A percentile compares a stretch with the other conserved stretches of the same genome.
These are phyloP conservation scores for Arabis hirsuta DNA, from an alignment of 345 rosid genomes.

Conservation along the genomic window DNA sequence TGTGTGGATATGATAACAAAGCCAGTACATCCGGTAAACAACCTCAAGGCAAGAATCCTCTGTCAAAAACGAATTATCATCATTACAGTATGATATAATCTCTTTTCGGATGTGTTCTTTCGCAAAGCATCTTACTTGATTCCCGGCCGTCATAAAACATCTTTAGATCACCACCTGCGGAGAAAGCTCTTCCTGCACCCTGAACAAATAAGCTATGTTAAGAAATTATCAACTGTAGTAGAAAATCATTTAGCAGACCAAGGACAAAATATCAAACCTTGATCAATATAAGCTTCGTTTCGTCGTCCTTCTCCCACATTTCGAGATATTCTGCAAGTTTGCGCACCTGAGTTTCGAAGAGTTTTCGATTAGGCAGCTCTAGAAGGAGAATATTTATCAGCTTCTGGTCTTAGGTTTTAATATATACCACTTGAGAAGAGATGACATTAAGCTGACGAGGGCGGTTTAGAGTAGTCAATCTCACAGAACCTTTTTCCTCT, in stretches of 20 bases:
- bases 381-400: conserved; percentile 3
- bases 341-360: conserved; percentile 57
- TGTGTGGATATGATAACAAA: conserved; percentile 85
- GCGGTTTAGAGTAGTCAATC: conserved; percentile 72
- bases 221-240: not conserved
- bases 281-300: conserved; percentile 63
- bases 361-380: conserved; percentile 7
- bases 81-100: not conserved
- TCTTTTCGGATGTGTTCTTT: not conserved
- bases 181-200: conserved; percentile 95
- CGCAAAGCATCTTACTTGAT: conserved; percentile 55
- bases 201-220: conserved; percentile 34
- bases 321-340: conserved; percentile 77
- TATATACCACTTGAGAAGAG: conserved; percentile 75
- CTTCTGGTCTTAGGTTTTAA: not conserved
- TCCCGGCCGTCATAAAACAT: conserved; percentile 83
- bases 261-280: conserved; percentile 54
- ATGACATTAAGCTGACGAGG: conserved; percentile 91
- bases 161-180: conserved; percentile 95
- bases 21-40: conserved; percentile 97
- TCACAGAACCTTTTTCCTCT: conserved; percentile 62
- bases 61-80: conserved; percentile 42
- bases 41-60: conserved; percentile 92
- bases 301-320: conserved; percentile 78
- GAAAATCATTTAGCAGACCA: not conserved